These are phyloP conservation scores for Spinacia oleracea DNA, from an alignment of 179 eudicot genomes.

Conservation along the genomic window DNA sequence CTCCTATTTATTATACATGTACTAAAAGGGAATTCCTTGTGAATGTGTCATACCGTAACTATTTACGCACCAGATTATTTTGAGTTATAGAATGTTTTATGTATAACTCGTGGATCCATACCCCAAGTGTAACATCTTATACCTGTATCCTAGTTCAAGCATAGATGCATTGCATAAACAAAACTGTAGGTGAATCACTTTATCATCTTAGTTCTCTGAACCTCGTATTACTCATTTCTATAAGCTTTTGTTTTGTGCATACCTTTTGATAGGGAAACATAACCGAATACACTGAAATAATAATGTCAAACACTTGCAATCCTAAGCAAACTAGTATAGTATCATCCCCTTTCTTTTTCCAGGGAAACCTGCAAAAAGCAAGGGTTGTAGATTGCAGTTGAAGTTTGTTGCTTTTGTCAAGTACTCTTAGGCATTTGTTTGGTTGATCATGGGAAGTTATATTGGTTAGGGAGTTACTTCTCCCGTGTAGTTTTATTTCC, in stretches of 20 bases:
- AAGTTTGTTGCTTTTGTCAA: background rate
- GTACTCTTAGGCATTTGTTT: background rate
- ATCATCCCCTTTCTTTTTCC: background rate
- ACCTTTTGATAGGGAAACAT: background rate
- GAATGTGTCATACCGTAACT: background rate
- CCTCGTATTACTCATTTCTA: background rate
- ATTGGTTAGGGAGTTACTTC: no score
- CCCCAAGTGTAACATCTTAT: background rate
- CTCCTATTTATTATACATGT: background rate
- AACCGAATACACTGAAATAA: background rate
- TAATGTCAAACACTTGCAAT: background rate
- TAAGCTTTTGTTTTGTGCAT: background rate
- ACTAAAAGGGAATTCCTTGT: background rate
- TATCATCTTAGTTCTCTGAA: no score
- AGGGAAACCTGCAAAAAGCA: background rate
- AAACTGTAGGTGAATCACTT: background rate
- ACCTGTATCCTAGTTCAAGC: background rate
- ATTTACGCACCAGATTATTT: no score
- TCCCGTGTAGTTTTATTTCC: no score
- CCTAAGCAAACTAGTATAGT: background rate
- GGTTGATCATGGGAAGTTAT: no score
- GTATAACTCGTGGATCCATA: background rate
- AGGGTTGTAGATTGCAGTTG: background rate
- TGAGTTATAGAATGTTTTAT: background rate
- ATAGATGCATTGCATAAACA: background rate